Evolutionary conservation across 208 protist genomes (phyloP).

Genomic region (Leishmania martiniquensis): DNA sequence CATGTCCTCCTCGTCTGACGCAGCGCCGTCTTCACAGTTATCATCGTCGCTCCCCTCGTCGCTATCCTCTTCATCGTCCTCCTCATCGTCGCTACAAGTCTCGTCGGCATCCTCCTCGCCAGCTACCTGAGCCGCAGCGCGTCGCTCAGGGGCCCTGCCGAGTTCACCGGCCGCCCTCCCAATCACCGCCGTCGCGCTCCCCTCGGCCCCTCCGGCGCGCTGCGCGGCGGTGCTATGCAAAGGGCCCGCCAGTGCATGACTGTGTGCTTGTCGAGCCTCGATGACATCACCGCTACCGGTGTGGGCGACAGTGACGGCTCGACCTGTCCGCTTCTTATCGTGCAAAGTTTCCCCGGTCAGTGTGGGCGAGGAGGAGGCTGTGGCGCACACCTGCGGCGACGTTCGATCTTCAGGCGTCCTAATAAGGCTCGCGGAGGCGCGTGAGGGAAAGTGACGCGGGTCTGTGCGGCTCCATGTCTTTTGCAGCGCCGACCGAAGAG

Average conservation of each 20-base stretch:
- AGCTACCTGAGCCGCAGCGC: constrained; percentile 13
- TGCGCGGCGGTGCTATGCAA: neutral
- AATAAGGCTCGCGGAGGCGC: neutral
- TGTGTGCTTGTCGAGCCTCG: neutral
- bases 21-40: constrained; percentile 20
- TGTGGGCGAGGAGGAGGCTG: neutral
- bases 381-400: neutral
- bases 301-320: neutral
- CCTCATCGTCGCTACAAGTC: constrained; percentile 12
- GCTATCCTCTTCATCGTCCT: constrained; percentile 17
- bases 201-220: neutral
- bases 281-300: neutral
- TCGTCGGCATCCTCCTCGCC: constrained; percentile 29
- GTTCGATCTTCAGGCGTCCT: neutral
- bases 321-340: neutral
- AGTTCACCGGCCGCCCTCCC: neutral
- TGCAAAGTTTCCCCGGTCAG: neutral
- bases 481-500: neutral
- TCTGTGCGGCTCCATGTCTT: neutral
- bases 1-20: neutral
- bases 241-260: neutral
- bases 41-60: constrained; percentile 29
- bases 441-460: neutral
- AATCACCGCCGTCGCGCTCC: neutral
- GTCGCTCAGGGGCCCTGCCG: constrained; percentile 12